phyloP scores from a whole-genome alignment of 192 early-diverging fungal species.

The Dissophora globulifera region DNA sequence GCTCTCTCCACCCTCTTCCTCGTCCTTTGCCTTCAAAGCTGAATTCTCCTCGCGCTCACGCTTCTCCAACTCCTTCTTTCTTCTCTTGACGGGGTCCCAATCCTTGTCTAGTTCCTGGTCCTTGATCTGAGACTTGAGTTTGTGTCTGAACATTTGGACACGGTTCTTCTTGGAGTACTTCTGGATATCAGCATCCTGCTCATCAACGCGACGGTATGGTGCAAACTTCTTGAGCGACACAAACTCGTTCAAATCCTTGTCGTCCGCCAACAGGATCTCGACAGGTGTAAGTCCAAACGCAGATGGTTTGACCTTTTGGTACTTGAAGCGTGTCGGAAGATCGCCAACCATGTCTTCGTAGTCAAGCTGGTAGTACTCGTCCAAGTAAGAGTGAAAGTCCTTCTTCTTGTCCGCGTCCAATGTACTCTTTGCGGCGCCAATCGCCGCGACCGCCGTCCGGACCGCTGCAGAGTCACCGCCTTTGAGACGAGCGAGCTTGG shows the following conservation, averaged over 20 bases:
- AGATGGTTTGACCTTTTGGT: constrained; percentile 82
- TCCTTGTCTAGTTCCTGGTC: constrained; percentile 45
- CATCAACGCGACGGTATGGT: constrained; percentile 68
- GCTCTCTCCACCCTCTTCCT: constrained; percentile 6
- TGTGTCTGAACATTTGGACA: constrained; percentile 54
- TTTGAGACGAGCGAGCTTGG: constrained; percentile 41
- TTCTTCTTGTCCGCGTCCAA: constrained; percentile 52
- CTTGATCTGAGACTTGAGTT: constrained; percentile 43
- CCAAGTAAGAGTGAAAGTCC: constrained; percentile 78
- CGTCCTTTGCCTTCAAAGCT: constrained; percentile 17
- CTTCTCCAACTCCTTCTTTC: constrained; percentile 34
- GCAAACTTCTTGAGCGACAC: constrained; percentile 89
- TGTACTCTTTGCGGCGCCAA: constrained; percentile 27
- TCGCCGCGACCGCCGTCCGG: constrained; percentile 21
- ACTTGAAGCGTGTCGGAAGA: constrained; percentile 91
- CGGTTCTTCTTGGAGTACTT: constrained; percentile 70
- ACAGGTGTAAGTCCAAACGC: constrained; percentile 81
- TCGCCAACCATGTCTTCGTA: constrained; percentile 94
- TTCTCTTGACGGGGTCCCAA: constrained; percentile 55
- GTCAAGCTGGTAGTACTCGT: constrained; percentile 92
- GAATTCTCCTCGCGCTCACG: constrained; percentile 50
- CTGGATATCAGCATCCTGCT: constrained; percentile 44
- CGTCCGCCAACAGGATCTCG: constrained; percentile 93
- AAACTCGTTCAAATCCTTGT: constrained; percentile 85
- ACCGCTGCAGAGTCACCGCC: constrained; percentile 5